These are phyloP conservation scores for Lithospermum erythrorhizon DNA, from an alignment of 257 asterid genomes.

Conservation along the genomic window DNA sequence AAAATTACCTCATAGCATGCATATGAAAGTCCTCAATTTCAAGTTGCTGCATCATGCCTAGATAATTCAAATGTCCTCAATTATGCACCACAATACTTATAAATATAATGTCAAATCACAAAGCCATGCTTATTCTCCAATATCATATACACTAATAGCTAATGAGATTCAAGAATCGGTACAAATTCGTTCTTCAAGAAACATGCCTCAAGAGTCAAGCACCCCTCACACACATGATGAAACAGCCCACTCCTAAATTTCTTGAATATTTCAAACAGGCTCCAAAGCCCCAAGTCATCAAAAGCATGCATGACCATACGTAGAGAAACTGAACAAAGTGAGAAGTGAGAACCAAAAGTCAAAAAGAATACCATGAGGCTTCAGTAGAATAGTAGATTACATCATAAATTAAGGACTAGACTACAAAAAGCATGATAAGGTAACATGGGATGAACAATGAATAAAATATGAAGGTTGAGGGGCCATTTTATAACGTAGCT, in stretches of 20 bases:
- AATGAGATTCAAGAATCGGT: no score
- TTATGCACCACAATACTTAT: no score
- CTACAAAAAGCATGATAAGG: neutral
- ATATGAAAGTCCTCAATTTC: no score
- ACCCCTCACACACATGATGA: neutral
- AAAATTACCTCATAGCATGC: no score
- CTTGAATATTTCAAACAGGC: neutral
- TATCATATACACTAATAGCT: no score
- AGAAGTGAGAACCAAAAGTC: neutral
- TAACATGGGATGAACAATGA: conserved; percentile 8
- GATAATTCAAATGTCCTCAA: no score
- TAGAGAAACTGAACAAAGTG: neutral
- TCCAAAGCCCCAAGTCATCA: neutral
- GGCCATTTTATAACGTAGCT: no score
- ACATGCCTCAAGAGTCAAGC: neutral
- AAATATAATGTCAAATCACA: no score
- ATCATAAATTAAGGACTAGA: neutral
- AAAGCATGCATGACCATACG: neutral
- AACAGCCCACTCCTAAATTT: neutral
- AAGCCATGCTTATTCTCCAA: no score
- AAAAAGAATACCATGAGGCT: conserved; percentile 1
- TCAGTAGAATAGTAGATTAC: neutral
- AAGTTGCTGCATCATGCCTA: no score
- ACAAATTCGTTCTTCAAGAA: neutral
- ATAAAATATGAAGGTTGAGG: neutral